Base-by-base conservation (phyloP, 1,284 basidiomycete species). In the Pholiota adiposa region DNA sequence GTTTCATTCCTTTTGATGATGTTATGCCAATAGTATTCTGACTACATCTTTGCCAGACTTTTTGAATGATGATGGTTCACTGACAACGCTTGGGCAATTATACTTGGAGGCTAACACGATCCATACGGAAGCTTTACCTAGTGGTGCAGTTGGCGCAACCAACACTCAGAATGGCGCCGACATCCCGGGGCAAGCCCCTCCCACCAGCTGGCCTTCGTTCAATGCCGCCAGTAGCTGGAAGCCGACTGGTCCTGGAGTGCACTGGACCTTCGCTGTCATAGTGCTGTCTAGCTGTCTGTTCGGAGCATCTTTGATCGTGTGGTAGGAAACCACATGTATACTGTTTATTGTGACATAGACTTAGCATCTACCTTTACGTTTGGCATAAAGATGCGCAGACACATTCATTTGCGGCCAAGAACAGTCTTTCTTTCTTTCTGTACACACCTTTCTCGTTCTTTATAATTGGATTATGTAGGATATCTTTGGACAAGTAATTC, bases 71-170 rank as follows among this genome's bases (percentile, higher is more conserved):
- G 73, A 80, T 44, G 80, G 80, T 12, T 71, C 76, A 43, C 71
- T 81, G 23, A 82, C 79, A 56, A 66, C 63, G 11, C 69, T 80
- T 4, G 80, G 80, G 5, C 68, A 79, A 63, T 62, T 77, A 3
- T 82, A 82, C 59, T 69, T 75, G 18, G 78, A 77, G 16, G 76
- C 77, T 8, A 70, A 73, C 49, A 80, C 77, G 0, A 66, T 77
- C 23, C 75, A 78, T 55, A 77, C 75, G 0, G 67, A 75, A 62
- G 64, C 65, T 23, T 57, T 74, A 36, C 65, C 70, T 19, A 56
- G 66, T 46, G 56, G 63, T n/a, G 64, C 70, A 9, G 71, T 70
- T 40, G 36, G 36, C 4, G 66, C 69, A 18, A 75, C 71, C 27
- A 63, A 65, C 29, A 76, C 74, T 4, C 64, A 74, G 29, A 70